phyloP scores from a whole-genome alignment of 2,329 filamentous ascomycete genomes.

The Penicillium sp. region DNA sequence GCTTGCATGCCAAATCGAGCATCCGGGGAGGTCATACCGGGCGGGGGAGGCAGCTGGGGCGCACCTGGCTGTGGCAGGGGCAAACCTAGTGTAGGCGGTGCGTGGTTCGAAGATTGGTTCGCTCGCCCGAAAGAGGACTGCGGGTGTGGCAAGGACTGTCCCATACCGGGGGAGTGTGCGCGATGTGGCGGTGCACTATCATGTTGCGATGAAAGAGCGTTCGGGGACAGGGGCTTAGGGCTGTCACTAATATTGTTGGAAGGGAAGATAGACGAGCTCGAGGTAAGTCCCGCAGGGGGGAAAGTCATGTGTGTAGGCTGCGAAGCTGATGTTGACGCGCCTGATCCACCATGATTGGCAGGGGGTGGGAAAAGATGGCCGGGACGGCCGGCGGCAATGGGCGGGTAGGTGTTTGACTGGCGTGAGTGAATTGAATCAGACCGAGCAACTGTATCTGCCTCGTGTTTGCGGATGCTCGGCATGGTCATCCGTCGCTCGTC shows the following conservation, averaged over 20 bases:
- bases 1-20: conserved; percentile 37
- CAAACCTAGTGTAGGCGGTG: conserved; percentile 25
- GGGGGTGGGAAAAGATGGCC: conserved; percentile 55
- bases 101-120: conserved; percentile 21
- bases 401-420: conserved; percentile 67
- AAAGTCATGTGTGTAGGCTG: conserved; percentile 34
- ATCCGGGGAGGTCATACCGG: conserved; percentile 37
- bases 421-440: conserved; percentile 52
- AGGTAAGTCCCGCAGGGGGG: conserved; percentile 32
- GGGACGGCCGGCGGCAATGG: conserved; percentile 49
- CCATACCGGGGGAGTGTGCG: conserved; percentile 37
- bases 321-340: conserved; percentile 48
- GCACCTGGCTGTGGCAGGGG: conserved; percentile 33
- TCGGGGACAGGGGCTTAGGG: conserved; percentile 64
- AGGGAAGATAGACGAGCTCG: conserved; percentile 55
- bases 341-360: conserved; percentile 48
- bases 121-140: conserved; percentile 28
- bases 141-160: conserved; percentile 33
- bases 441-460: conserved; percentile 46
- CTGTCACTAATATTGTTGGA: conserved; percentile 73
- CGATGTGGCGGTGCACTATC: conserved; percentile 34
- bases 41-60: conserved; percentile 39
- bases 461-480: conserved; percentile 67
- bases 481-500: conserved; percentile 44
- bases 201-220: conserved; percentile 34